These are phyloP conservation scores for Neolecta irregularis DNA, from an alignment of 1,139 yeast species.

Conservation along the genomic window DNA sequence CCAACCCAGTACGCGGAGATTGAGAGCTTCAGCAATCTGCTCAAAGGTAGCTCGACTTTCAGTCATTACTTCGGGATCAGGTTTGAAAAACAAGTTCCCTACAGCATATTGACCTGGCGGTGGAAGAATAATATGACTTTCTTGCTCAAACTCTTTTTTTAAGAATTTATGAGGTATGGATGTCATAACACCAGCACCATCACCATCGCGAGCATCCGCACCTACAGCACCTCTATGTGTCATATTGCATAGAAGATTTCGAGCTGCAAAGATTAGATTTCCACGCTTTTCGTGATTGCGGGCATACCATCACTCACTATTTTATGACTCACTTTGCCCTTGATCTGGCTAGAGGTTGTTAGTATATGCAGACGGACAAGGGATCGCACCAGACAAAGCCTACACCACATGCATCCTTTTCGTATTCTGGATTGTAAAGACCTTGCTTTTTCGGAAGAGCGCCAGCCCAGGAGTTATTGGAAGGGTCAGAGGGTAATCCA, in stretches of 20 bases:
- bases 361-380: neutral
- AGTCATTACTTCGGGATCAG: conserved; percentile 48
- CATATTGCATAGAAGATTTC: conserved; percentile 83
- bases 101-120: conserved; percentile 79
- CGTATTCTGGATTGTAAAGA: conserved; percentile 81
- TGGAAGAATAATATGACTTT: conserved; percentile 47
- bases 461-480: conserved; percentile 82
- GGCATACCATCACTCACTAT: conserved; percentile 85
- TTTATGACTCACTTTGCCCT: conserved; percentile 76
- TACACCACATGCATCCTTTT: conserved; percentile 97
- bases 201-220: conserved; percentile 92
- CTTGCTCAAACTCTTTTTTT: conserved; percentile 56
- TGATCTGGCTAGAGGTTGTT: conserved; percentile 44
- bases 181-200: conserved; percentile 94
- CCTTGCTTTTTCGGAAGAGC: conserved; percentile 79
- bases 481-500: conserved; percentile 32
- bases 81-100: conserved; percentile 84
- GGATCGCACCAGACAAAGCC: too few relatives aligned
- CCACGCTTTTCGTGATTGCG: conserved; percentile 9
- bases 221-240: conserved; percentile 97
- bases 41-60: conserved; percentile 67
- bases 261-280: conserved; percentile 17
- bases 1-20: conserved; percentile 82
- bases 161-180: conserved; percentile 84
- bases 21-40: conserved; percentile 58